Evolutionary conservation across 2,329 filamentous ascomycete genomes (phyloP), one percentile per base, ranked within the genome.

Genomic region (Exserohilum rostratum): DNA sequence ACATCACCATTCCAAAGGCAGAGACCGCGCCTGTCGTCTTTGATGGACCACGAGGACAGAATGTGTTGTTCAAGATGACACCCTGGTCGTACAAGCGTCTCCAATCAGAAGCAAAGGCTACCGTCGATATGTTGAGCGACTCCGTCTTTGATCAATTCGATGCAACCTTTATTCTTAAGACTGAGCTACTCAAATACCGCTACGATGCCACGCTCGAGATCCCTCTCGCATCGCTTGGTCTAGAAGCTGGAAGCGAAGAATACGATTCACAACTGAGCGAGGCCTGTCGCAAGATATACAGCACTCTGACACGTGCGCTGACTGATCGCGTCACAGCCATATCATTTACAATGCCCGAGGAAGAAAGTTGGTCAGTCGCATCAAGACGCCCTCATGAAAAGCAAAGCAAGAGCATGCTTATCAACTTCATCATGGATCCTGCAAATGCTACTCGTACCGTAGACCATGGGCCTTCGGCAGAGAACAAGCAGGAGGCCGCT

Each of bases 61-160:
- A 99, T 64, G 69, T 98, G 17, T 78, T 96, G 5, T 97, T 88
- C 78, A 97, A 96, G 75, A 96, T 97, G 90, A 89, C 87, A 0
- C 77, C 85, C 12, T 96, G 90, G 88, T 95, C 93, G 7, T 96
- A 93, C 62, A 78, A 79, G 20, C 75, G 88, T 53, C 80, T 99
- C 38, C 87, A 87, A 42, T 83, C 87, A 48, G 88, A 96, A 70
- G 91, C 93, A 35, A 85, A 82, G 58, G 82, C 85, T 38, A 93
- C 92, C 0, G 79, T 95, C 22, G 83, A 85, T 17, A 87, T 92
- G 68, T 82, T 98, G 7, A 89, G 89, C 53, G 87, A 95, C 67
- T 84, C 85, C 42, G 78, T 85, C 2, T 84, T 87, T 34, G 89
- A 96, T 68, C 90, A 93, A 54, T 98, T 98, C 64, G 89, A 91